Evolutionary conservation across 176 grass and related monocot species (phyloP).

Genomic region (Musa schizocarpa): DNA sequence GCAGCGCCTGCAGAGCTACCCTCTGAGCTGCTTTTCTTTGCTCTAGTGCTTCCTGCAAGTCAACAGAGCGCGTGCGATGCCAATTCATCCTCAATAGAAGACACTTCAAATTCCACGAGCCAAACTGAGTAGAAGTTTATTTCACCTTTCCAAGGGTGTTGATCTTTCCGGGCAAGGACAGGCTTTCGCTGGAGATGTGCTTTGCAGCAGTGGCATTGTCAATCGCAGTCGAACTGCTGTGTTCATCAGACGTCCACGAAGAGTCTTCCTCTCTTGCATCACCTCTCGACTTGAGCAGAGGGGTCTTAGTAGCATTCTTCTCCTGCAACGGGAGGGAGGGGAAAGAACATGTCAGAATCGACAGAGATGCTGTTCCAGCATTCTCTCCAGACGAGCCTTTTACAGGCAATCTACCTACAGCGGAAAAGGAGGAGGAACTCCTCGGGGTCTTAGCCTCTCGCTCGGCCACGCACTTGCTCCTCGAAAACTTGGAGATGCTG

Average conservation of each 20-base stretch:
- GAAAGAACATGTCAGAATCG: neutral
- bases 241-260: constrained; percentile 30
- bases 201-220: constrained; percentile 6
- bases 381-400: neutral
- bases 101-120: too few relatives aligned
- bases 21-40: constrained; percentile 80
- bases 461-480: constrained; percentile 46
- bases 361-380: neutral
- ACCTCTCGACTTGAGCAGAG: constrained; percentile 23
- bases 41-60: constrained; percentile 60
- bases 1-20: constrained; percentile 65
- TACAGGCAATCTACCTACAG: constrained; percentile 26
- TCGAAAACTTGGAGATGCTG: constrained; percentile 29
- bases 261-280: constrained; percentile 23
- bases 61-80: too few relatives aligned
- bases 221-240: constrained; percentile 28
- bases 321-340: constrained; percentile 35
- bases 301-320: constrained; percentile 31
- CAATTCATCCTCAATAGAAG: too few relatives aligned
- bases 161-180: constrained; percentile 62
- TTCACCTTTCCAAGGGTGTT: constrained; percentile 56
- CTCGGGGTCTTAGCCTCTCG: constrained; percentile 49
- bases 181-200: constrained; percentile 20
- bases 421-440: constrained; percentile 29
- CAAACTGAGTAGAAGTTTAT: neutral